Base-by-base conservation (phyloP, 2,329 filamentous ascomycete genomes). In the Stromatinia cepivora region DNA sequence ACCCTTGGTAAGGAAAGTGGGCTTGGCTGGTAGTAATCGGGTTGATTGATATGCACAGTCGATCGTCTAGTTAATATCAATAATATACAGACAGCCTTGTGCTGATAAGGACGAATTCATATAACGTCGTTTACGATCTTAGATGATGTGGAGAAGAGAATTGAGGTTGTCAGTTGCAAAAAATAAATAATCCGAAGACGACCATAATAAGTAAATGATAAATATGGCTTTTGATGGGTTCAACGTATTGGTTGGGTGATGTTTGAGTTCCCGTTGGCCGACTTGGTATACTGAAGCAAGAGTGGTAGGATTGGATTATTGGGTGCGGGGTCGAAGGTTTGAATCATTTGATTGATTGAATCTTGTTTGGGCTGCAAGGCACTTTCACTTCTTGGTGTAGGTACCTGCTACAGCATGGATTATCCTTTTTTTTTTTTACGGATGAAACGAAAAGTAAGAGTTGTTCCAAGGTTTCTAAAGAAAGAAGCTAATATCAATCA, bases 321-420 rank as follows among this genome's bases (percentile, higher is more conserved):
- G 57, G 42, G 57, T 69, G 66, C 66, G 66, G 66, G 66, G 66
- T 67, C 66, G 56, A 53, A 25, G 54, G 31, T 48, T 48, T 58
- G 53, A 25, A 46, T 66, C 15, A 28, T 36, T 34, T 39, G 45
- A 62, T 66, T 48, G 53, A 48, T 34, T 39, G 45, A 53, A 50
- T 31, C 28, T 52, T 45, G 65, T 34, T 46, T 59, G 39, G 54
- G 54, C 28, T 67, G 65, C 65, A 61, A 67, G 65, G 65, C 13
- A 66, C 64, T 42, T 66, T 39, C 5, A 42, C 13, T 17, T 42
- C 39, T 42, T 42, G 8, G 34, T 45, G n/a, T 22, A n/a, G n/a
- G 57, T 11, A 22, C 62, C 50, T 52, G 15, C 54, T 31, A 31
- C n/a, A 31, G 34, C n/a, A 45, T 59, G 22, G 65, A 31, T 62